Conservation (phyloP, 768 basidiomycete genomes). For the Cystofilobasidium ferigula region DNA sequence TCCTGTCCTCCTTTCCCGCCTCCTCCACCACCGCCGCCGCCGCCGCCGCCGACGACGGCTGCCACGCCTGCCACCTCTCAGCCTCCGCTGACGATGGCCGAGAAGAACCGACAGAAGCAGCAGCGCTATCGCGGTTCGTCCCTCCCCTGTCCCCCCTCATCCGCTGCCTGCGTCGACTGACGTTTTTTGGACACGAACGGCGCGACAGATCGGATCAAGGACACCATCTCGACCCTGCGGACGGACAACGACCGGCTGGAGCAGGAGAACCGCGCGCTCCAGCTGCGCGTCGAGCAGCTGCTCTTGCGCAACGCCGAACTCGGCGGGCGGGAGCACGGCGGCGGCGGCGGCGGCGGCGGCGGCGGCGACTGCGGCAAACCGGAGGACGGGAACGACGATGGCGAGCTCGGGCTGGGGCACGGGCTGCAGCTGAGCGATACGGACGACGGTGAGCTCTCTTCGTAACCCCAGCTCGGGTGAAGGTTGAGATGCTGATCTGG, state of each 20-base stretch:
- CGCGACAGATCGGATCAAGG: not conserved
- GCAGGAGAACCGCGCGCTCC: not conserved
- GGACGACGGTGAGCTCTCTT: not conserved
- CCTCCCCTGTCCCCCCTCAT: no score
- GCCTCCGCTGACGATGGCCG: not conserved
- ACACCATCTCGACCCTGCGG: not conserved
- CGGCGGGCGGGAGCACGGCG: not conserved
- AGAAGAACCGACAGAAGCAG: conserved; percentile 5
- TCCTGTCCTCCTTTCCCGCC: no score
- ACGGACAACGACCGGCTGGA: not conserved
- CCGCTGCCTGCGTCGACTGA: not conserved
- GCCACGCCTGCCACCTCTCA: no score
- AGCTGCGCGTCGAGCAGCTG: not conserved
- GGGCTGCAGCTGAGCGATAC: not conserved
- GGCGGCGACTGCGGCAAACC: not conserved
- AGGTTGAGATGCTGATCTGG: not conserved
- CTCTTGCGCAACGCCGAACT: not conserved
- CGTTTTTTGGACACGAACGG: not conserved
- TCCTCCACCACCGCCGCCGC: no score
- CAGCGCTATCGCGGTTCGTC: conserved; percentile 3
- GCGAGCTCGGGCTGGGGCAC: no score
- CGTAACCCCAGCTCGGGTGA: not conserved
- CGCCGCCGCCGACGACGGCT: no score
- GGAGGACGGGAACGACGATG: not conserved
- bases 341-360: not conserved